phyloP scores from a whole-genome alignment of 257 asterid species.

The Scutellaria barbata region DNA sequence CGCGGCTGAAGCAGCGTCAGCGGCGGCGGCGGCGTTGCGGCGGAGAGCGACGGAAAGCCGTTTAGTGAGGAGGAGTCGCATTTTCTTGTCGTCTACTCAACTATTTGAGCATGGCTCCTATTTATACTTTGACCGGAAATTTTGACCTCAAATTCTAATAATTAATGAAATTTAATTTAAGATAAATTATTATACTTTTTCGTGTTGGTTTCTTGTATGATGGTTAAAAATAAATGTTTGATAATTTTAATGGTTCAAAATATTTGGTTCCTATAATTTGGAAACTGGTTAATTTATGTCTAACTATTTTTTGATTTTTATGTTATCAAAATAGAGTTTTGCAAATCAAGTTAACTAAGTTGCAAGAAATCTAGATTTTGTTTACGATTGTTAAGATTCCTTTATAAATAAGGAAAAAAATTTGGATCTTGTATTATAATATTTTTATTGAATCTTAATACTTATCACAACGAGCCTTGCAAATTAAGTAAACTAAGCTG shows the following conservation, averaged over 20 bases:
- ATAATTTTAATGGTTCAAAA: too few species aligned
- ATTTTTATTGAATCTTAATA: too few species aligned
- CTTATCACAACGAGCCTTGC: background rate
- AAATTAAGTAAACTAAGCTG: background rate
- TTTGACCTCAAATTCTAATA: background rate
- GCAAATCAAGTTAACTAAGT: background rate
- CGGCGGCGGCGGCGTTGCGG: slow-evolving; percentile 38
- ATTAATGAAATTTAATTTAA: too few species aligned
- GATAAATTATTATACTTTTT: too few species aligned
- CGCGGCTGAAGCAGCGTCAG: slow-evolving; percentile 4
- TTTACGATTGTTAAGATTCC: too few species aligned
- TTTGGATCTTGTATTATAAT: too few species aligned
- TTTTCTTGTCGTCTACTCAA: slow-evolving; percentile 27
- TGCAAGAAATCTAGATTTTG: background rate
- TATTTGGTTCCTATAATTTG: too few species aligned
- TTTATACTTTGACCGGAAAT: slow-evolving; percentile 4
- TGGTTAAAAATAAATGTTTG: too few species aligned
- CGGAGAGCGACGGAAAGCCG: slow-evolving; percentile 49
- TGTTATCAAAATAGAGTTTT: background rate
- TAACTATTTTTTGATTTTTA: too few species aligned
- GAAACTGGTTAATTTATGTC: too few species aligned
- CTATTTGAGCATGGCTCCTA: background rate
- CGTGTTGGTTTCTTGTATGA: too few species aligned
- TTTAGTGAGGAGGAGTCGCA: slow-evolving; percentile 46
- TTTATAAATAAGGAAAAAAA: too few species aligned